Base-by-base conservation (phyloP, 305 asterid genomes). In the Solanum chacoense region DNA sequence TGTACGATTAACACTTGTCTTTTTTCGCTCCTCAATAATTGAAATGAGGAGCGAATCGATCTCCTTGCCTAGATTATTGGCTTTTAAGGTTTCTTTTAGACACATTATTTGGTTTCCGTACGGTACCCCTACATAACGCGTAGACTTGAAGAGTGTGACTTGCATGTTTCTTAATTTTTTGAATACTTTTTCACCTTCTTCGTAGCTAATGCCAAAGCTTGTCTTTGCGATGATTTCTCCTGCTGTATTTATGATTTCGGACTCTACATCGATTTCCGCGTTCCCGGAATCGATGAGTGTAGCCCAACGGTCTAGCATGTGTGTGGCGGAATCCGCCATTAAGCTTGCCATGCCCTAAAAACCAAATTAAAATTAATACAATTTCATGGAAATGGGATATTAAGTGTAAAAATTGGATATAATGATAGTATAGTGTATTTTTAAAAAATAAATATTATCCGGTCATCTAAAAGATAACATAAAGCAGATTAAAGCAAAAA, bases 151-250 rank as follows among this genome's bases (percentile, higher is more conserved):
- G 3, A 96, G 98, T 3, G 94, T 88, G 22, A 92, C 89, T 84
- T 97, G 99, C 93, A 97, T 87, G 45, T 89, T 94, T 71, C 98
- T 89, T 78, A 97, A 42, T 88, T 94, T 96, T 11, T 95, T 94
- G 12, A 97, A 83, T 87, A 97, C 97, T 75, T 90, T 73, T 65
- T 87, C 86, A 1, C 98, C 97, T 2, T 91, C 90, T 28, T 92
- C 94, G 29, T 91, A 89, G 90, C 94, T 93, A 42, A 95, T 55
- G 5, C 98, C 98, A 18, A 96, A 95, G 91, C 96, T 95, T 5
- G 96, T 91, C 55, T 91, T 95, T 1, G 98, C 98, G 0, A 97
- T 97, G 42, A 97, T 96, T 86, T 97, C 98, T 3, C 97, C 99
- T 0, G 99, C 95, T 0, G 95, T 94, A 72, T 85, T n/a, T 7